Evolutionary conservation across 75 land plant genomes (phyloP), one percentile per base, ranked within the genome.

Genomic region (Picea glauca): DNA sequence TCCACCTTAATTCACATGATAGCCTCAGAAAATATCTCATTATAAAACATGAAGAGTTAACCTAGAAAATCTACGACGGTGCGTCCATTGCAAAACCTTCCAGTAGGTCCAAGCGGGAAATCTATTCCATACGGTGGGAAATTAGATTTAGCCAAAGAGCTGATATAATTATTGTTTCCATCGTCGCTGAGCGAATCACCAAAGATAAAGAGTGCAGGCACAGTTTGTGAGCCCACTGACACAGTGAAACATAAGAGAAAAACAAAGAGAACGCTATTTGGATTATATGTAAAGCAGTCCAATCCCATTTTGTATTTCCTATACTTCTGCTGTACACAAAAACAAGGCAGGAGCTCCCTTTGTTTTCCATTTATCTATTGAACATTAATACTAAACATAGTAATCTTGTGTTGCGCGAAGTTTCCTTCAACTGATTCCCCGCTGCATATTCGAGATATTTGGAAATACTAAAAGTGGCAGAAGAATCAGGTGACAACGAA

Each of bases 131-230:
- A 88, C 5, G 95, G 97, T 0, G 77, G 78, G 62, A 85, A 90
- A 60, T 94, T 83, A 67, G 89, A 84, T 63, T 84, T 87, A 1
- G 95, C 95, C 57, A 90, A 56, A 4, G 93, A 80, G 0, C 76
- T n/a, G 6, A 94, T 79, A 73, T 77, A 57, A 73, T 94, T 92
- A 77, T 94, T 94, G 89, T 94, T 94, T 17, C 97, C 97, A 75
- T 74, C 86, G 74, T 94, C 95, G 18, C 83, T 86, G 21, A 92
- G 85, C 0, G 97, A 94, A 77, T 94, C 97, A 1, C 97, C 97
- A 58, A 94, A 87, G 6, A 90, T 82, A 81, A 88, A 92, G 80
- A 79, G 78, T 58, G 95, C 91, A 0, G 94, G 94, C 23, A 92
- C 89, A 5, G 14, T 2, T 35, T 35, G 43, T 35, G 72, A 67